Base-by-base conservation (phyloP, 495 filamentous ascomycete species). In the Aspergillus kassunensis region DNA sequence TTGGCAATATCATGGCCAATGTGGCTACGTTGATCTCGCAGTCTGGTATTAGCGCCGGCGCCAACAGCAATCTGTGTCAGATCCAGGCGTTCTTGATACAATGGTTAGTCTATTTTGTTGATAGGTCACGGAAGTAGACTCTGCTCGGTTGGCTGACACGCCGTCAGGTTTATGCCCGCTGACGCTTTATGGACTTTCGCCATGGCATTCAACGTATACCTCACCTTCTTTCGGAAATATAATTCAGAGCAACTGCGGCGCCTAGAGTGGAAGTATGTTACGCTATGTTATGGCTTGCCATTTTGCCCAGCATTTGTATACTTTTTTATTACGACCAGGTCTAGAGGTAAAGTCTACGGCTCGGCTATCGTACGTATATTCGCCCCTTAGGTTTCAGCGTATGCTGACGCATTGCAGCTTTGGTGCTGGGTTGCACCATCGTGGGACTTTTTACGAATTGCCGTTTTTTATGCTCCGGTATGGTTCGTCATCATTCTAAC, bases 201-300 rank as follows among this genome's bases (percentile, higher is more conserved):
- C 42, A 96, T 96, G 90, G 88, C 90, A 2, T 75, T 86, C 51
- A 96, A 95, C 60, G 90, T 96, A 53, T 90, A 88, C 60, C 71
- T 95, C 16, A 92, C 89, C 13, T 91, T 96, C 58, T 93, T 91
- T 66, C 78, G 77, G 57, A 84, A 85, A 53, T 91, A 84, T 61
- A 80, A 85, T 43, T 82, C 85, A 0, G 69, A 79, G 2, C 77
- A 82, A 48, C 77, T 96, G 42, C 81, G 83, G 2, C 72, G 62
- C 13, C 75, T 92, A 54, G 90, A 96, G 61, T 79, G 82, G 55
- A 82, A 77, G 47, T 95, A 96, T 54, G 59, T 90, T 1, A 13
- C 86, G 7, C 64, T 72, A 51, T 91, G 88, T 68, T 95, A 93
- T 52, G 90, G 90, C 0, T 49, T 88, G 2, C 88, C 90, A 0